Percentiles rank a stretch among this genome's conserved stretches.
Conservation (phyloP, 2,329 filamentous ascomycete species). For the Paradendryphiella salina region DNA sequence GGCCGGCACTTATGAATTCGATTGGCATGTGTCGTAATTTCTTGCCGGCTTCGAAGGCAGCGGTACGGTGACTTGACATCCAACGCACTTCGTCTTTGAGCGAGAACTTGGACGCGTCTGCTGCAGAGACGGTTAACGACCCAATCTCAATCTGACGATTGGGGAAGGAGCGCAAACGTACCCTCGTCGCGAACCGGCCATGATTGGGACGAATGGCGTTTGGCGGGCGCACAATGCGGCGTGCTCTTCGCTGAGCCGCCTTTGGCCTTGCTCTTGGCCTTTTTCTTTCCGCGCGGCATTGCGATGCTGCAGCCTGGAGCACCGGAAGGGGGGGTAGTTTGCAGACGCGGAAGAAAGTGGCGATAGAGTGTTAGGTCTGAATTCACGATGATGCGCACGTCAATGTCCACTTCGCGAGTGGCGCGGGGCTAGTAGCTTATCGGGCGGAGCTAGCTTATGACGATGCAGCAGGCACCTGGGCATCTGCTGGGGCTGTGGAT, state of each 20-base stretch:
- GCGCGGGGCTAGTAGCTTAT: no score
- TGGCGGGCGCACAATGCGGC: conserved; percentile 25
- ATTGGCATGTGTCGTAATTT: conserved; percentile 61
- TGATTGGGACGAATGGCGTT: conserved; percentile 16
- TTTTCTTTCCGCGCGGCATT: conserved; percentile 34
- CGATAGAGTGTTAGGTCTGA: not conserved
- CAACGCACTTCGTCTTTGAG: conserved; percentile 63
- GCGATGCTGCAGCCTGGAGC: not conserved
- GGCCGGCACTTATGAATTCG: conserved; percentile 64
- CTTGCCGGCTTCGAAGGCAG: conserved; percentile 52
- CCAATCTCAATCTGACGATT: conserved; percentile 2
- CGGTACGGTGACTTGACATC: conserved; percentile 55
- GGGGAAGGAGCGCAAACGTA: conserved; percentile 22
- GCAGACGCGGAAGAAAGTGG: not conserved
- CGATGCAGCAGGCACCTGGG: no score
- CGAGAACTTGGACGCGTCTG: conserved; percentile 43
- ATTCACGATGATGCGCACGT: conserved; percentile 14
- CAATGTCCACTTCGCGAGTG: conserved; percentile 1
- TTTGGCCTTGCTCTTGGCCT: conserved; percentile 35
- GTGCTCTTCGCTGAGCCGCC: conserved; percentile 24
- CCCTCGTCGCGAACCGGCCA: conserved; percentile 21
- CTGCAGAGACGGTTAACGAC: conserved; percentile 26
- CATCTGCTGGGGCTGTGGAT: not conserved
- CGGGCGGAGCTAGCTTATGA: conserved; percentile 6
- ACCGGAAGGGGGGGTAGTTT: not conserved